Evolutionary conservation across 1,139 yeast species (phyloP), one percentile per base, ranked within the genome.

Genomic region (Arxiozyma slooffiae): DNA sequence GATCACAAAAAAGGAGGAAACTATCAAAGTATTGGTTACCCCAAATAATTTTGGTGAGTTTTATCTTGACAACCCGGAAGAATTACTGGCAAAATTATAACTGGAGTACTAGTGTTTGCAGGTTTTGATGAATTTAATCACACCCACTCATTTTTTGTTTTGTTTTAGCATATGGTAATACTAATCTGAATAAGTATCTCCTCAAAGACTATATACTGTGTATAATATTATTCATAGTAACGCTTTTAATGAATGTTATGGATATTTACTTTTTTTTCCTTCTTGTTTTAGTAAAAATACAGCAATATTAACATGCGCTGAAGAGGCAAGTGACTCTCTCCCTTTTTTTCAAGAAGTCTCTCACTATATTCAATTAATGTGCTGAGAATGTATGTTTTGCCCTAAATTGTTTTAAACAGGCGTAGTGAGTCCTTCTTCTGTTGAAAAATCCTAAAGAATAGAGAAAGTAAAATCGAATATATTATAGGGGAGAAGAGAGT

Each of bases 21-120:
- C 77, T 52, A 73, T 77, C 55, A 78, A 78, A 63, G 71, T 78
- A 44, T 60, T 77, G 47, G 63, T 76, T 45, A 67, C 76, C 17
- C 77, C 79, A 17, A 67, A 67, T 44, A 58, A 55, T 40, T 51
- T 57, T 47, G 56, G 57, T 16, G 63, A 61, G 48, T 44, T 57
- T 24, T 47, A 53, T 30, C 30, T 17, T 8, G 41, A 37, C 16
- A 26, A 30, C 23, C 39, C 18, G 23, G 38, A 30, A 36, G 50
- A 46, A 41, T 18, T 26, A 23, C 37, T 44, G 16, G 46, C 51
- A n/a, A 49, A 49, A 30, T 22, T 49, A 20, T 49, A 38, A 37
- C 14, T 9, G 7, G 11, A 14, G 3, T 7, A 26, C 14, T 26
- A 14, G 9, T 7, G 34, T 26, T 26, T 26, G 11, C 11, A 8